phyloP scores from a whole-genome alignment of 1,284 basidiomycete species.

The Cutaneotrichosporon mucoides region DNA sequence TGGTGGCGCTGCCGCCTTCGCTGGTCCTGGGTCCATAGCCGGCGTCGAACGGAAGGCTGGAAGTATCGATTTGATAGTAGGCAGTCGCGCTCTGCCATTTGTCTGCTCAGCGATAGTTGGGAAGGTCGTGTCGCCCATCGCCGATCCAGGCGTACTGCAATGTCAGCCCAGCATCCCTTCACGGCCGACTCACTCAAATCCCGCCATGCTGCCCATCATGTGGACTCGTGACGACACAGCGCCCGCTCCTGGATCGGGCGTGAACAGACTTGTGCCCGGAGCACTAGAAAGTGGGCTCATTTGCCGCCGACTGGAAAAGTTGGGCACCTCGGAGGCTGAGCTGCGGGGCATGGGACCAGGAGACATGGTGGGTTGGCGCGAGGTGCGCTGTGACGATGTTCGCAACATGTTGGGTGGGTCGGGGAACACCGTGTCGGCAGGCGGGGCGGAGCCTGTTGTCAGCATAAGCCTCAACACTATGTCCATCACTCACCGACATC shows the following conservation, averaged over 20 bases:
- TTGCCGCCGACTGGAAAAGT: constrained; percentile 55
- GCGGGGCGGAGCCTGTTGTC: constrained; percentile 27
- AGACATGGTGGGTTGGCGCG: constrained; percentile 56
- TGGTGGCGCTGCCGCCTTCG: constrained; percentile 31
- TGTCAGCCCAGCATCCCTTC: neutral
- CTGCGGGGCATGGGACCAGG: constrained; percentile 46
- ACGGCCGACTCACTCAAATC: constrained; percentile 35
- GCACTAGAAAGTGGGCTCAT: constrained; percentile 31
- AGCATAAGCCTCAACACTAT: neutral
- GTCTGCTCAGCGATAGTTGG: constrained; percentile 23
- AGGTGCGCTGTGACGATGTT: constrained; percentile 30
- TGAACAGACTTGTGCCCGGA: constrained; percentile 65
- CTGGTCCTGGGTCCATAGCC: constrained; percentile 9
- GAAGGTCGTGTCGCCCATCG: constrained; percentile 38
- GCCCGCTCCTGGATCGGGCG: constrained; percentile 54
- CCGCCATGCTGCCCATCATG: constrained; percentile 31
- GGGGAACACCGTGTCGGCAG: constrained; percentile 29
- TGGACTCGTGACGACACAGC: constrained; percentile 18
- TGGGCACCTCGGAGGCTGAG: constrained; percentile 43
- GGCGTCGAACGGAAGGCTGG: constrained; percentile 29
- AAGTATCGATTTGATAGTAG: constrained; percentile 27
- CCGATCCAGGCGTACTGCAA: constrained; percentile 31
- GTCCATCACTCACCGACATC: constrained; percentile 61
- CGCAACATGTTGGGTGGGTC: constrained; percentile 27
- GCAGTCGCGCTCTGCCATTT: constrained; percentile 28